These are phyloP conservation scores for Davidsoniella australis DNA, from an alignment of 2,329 filamentous ascomycete species.

Conservation along the genomic window DNA sequence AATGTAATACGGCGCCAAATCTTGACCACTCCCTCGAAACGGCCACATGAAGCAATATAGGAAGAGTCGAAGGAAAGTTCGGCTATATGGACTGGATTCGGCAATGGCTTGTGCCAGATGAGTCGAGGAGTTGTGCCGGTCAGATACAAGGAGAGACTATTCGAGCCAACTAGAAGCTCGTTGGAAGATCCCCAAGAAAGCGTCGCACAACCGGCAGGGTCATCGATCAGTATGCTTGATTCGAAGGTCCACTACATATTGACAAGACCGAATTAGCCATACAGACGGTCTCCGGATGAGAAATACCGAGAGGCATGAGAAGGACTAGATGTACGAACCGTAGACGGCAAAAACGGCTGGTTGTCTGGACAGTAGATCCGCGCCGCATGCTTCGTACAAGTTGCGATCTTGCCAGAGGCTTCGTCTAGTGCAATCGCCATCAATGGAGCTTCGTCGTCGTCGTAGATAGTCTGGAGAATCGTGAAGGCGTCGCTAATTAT, in stretches of 20 bases:
- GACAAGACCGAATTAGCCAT: not conserved
- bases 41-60: constrained; percentile 66
- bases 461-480: constrained; percentile 80
- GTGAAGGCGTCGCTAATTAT: constrained; percentile 59
- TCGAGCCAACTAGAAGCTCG: constrained; percentile 67
- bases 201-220: constrained; percentile 20
- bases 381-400: constrained; percentile 47
- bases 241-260: constrained; percentile 43
- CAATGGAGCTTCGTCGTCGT: constrained; percentile 52
- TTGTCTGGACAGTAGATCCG: constrained; percentile 61
- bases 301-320: not conserved
- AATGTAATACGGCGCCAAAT: constrained; percentile 82
- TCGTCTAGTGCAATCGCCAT: constrained; percentile 71
- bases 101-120: constrained; percentile 59
- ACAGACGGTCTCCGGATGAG: not conserved
- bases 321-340: not conserved
- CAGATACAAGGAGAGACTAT: constrained; percentile 51
- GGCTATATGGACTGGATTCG: constrained; percentile 57
- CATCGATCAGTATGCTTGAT: constrained; percentile 34
- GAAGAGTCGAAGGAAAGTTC: constrained; percentile 73
- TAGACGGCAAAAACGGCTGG: constrained; percentile 2
- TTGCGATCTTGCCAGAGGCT: constrained; percentile 67
- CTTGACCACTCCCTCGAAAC: constrained; percentile 71
- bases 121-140: constrained; percentile 31
- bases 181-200: constrained; percentile 79